A percentile compares a stretch with the other conserved stretches of the same genome.
These are phyloP conservation scores for Hawksworthiomyces lignivorus DNA, from an alignment of 2,329 filamentous ascomycete species.

Conservation along the genomic window DNA sequence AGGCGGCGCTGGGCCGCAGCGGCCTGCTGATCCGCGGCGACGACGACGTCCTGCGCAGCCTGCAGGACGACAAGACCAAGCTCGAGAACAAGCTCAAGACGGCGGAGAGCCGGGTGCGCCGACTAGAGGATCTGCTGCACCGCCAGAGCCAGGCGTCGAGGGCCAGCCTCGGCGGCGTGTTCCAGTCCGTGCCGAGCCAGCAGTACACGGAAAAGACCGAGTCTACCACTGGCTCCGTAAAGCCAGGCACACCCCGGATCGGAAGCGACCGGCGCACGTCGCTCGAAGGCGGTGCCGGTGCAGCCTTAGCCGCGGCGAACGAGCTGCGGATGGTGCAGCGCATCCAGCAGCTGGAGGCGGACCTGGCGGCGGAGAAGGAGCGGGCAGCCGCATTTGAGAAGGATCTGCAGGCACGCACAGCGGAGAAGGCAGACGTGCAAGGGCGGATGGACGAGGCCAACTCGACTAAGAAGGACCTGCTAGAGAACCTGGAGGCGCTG, in stretches of 20 bases:
- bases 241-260: constrained; percentile 26
- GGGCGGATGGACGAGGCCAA: constrained; percentile 75
- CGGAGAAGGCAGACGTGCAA: constrained; percentile 53
- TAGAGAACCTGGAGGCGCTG: constrained; percentile 89
- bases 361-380: constrained; percentile 68
- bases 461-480: constrained; percentile 85
- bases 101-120: constrained; percentile 82
- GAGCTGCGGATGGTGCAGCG: constrained; percentile 38
- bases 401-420: constrained; percentile 53
- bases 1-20: constrained; percentile 78
- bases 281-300: constrained; percentile 31
- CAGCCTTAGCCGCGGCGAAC: neutral
- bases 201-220: constrained; percentile 41
- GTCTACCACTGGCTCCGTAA: constrained; percentile 41
- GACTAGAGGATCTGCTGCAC: constrained; percentile 86
- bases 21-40: constrained; percentile 81
- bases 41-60: constrained; percentile 65
- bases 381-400: constrained; percentile 58
- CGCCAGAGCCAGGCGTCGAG: constrained; percentile 60
- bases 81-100: constrained; percentile 68
- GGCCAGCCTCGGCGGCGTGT: constrained; percentile 46
- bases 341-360: constrained; percentile 63
- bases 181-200: constrained; percentile 37
- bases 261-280: constrained; percentile 38
- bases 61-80: constrained; percentile 78